Base-by-base conservation (phyloP, 2,329 filamentous ascomycete species). In the Cladosporium cucumerinum region DNA sequence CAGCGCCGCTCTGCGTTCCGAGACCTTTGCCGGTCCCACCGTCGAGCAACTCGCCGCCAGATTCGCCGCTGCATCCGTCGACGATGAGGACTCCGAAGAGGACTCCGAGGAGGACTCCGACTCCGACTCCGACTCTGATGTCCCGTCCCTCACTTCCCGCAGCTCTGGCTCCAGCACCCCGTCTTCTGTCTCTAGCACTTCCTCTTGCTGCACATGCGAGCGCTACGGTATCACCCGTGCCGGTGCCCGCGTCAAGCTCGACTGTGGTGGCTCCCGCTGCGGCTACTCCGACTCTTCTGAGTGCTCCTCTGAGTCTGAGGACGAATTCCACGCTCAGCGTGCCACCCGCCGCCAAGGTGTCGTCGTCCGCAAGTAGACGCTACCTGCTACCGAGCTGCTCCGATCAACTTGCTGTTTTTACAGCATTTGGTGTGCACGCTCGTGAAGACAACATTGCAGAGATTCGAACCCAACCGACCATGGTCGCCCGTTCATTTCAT, bases 171-270 rank as follows among this genome's bases (percentile, higher is more conserved):
- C 77, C 66, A 82, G 80, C 58, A 84, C 82, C 36, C 83, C 83
- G 23, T 82, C 79, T 18, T 83, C 81, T 61, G 84, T 87, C 72
- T 82, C 80, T 67, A 81, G 81, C 66, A 77, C 78, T 60, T 78
- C 73, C 65, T 78, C 79, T 74, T 86, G 85, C 77, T 98, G 95
- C 87, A 93, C 89, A 69, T 98, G 94, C 82, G 92, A 97, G 80
- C 91, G 93, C 82, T 97, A 95, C 83, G 94, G 93, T 73, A 96
- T 98, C 83, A 97, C 93, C 69, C 91, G 93, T 81, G 89, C 89
- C 78, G 74, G 93, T 76, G 90, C 96, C 79, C 89, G 93, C 74
- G 90, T 98, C 85, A 95, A 94, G 86, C 88, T 97, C 78, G 93
- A 97, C 86, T 98, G 94, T 76, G 93, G 93, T 72, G 94, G 94